phyloP scores from a whole-genome alignment of 306 rosid genomes.

The Cicer bijugum region DNA sequence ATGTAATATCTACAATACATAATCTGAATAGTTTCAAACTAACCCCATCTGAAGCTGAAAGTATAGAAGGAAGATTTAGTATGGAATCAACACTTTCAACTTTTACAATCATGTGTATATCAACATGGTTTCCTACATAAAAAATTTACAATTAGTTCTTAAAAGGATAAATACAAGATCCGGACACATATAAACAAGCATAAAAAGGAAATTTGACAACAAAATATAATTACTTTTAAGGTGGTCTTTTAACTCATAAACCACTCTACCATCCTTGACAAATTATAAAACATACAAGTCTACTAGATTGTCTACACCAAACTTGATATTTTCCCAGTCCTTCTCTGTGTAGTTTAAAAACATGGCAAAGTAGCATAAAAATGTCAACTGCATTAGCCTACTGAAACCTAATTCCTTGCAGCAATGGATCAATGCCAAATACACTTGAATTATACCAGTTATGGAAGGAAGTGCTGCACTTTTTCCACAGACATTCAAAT shows the following conservation, averaged over 20 bases:
- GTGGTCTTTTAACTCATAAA: conserved; percentile 80
- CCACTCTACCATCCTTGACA: conserved; percentile 90
- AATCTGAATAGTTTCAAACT: conserved; percentile 43
- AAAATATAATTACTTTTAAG: conserved; percentile 62
- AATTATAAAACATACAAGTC: conserved; percentile 96
- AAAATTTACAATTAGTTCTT: conserved; percentile 39
- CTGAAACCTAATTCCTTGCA: conserved; percentile 11
- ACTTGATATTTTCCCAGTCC: conserved; percentile 98
- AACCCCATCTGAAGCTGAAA: conserved; percentile 96
- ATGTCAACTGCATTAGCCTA: conserved; percentile 11
- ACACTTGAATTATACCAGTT: conserved; percentile 61
- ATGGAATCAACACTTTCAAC: conserved; percentile 98
- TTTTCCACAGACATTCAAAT: conserved; percentile 94
- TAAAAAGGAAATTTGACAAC: conserved; percentile 41
- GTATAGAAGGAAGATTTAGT: conserved; percentile 85
- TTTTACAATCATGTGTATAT: conserved; percentile 84
- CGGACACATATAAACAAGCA: conserved; percentile 19
- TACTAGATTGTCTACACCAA: conserved; percentile 93
- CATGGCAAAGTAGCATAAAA: conserved; percentile 32
- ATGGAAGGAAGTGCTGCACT: conserved; percentile 97
- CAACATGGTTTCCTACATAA: conserved; percentile 70
- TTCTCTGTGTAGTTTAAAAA: conserved; percentile 61
- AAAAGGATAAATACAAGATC: conserved; percentile 28
- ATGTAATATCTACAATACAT: conserved; percentile 30
- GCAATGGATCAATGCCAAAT: neutral